Evolutionary conservation across 2,329 filamentous ascomycete species (phyloP), one percentile per base, ranked within the genome.

Genomic region (Aspergillus sp.): DNA sequence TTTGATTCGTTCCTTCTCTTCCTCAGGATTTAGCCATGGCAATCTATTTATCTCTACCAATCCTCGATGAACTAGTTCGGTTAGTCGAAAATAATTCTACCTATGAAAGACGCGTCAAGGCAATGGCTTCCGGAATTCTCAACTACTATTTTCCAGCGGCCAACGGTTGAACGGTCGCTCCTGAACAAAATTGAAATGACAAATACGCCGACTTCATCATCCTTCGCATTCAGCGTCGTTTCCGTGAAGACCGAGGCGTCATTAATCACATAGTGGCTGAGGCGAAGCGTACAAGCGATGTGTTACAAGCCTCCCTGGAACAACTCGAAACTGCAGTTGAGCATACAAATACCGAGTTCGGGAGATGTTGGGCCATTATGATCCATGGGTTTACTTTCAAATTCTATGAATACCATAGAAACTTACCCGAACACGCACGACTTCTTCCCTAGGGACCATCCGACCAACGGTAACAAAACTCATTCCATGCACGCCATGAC

Each of bases 321-420:
- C 43, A 46, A 15, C 22, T 48, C 3, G 44, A 48, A 27, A 41
- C 32, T 48, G 45, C 37, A 15, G 37, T 50, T 32, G 45, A 48
- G 25, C 10, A 42, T 17, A 9, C 45, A 25, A 42, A 48, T n/a
- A 46, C 41, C 12, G 41, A 45, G 41, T 48, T 33, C 35, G 48
- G 37, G 10, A 17, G 45, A 10, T 50, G 50, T 25, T 52, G 50
- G 50, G 48, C 23, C 5, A 12, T 50, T 12, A 7, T 50, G 12
- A 17, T 52, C 27, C 50, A 45, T 22, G 50, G 50, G 9, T 10
- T 25, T 5, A 35, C 13, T 17, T 25, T 52, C 32, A 17, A 15
- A 4, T 52, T 52, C 30, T 52, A 43, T 37, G 44, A 52, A 27
- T 50, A 52, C n/a, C 45, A 52, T 37, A 10, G 12, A 12, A 20